Evolutionary conservation across 257 asterid species (phyloP).

Genomic region (Thymus quinquecostatus): DNA sequence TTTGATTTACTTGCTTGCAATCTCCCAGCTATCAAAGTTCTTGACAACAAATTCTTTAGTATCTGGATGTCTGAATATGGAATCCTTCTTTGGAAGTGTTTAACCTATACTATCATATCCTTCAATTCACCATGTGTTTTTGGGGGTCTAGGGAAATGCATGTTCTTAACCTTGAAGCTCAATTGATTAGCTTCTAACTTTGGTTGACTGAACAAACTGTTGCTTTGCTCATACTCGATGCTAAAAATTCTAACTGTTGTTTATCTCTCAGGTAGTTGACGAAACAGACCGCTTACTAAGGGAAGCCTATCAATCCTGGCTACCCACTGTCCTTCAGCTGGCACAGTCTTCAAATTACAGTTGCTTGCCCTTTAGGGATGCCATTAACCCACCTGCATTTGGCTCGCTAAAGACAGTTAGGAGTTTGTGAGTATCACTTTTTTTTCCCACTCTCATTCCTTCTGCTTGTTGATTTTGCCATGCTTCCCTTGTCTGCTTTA

Average conservation of each 20-base stretch:
- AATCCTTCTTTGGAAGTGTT: neutral
- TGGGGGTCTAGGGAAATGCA: neutral
- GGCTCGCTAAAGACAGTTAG: slow-evolving; percentile 78
- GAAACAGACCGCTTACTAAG: slow-evolving; percentile 91
- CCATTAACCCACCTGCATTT: slow-evolving; percentile 35
- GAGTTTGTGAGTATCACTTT: slow-evolving; percentile 60
- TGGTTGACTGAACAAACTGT: slow-evolving; percentile 11
- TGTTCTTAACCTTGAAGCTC: neutral
- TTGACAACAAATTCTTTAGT: neutral
- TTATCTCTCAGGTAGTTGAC: slow-evolving; percentile 72
- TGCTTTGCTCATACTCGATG: neutral
- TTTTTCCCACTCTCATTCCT: slow-evolving; percentile 7
- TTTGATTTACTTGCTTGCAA: slow-evolving; percentile 19
- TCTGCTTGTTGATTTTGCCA: slow-evolving; percentile 23
- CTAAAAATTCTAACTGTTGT: neutral
- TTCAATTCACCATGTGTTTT: neutral
- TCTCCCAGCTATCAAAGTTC: neutral
- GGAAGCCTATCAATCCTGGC: slow-evolving; percentile 94
- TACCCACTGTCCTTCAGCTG: slow-evolving; percentile 76
- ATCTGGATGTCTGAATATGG: slow-evolving; percentile 3
- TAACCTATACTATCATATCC: neutral
- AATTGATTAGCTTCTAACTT: neutral
- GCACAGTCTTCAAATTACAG: slow-evolving; percentile 47
- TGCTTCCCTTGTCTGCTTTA: neutral
- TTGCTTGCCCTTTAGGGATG: slow-evolving; percentile 27